Base-by-base conservation (phyloP, 1,284 basidiomycete species). In the Malassezia slooffiae region DNA sequence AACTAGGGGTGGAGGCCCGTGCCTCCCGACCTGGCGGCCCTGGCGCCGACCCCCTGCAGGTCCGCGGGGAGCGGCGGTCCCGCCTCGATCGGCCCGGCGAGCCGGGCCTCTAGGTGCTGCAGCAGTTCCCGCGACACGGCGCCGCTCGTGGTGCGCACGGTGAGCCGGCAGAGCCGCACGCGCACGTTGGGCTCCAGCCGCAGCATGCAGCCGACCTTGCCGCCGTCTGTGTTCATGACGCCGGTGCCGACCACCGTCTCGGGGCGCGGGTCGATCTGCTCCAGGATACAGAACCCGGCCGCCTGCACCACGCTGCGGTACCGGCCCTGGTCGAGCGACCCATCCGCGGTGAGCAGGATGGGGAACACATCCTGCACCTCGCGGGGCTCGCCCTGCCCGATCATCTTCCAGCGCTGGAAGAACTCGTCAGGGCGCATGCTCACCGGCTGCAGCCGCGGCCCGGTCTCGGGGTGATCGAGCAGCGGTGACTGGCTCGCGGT, bases 401-500 rank as follows among this genome's bases (percentile, higher is more conserved):
- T 95, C 60, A 95, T 74, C 71, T 88, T 88, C 93, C 93, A 99
- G 41, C 93, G 77, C 71, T 95, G 90, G 71, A 97, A 97, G 76
- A 97, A 97, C 57, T 91, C 85, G 0, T 77, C 74, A 47, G 79
- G 75, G 12, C 78, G 80, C 27, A 97, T 77, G 42, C 81, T 82
- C 43, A 95, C 88, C 4, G 41, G 41, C 10, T 32, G 20, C 41
- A 43, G n/a, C n/a, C n/a, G n/a, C n/a, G n/a, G n/a, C n/a, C n/a
- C n/a, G n/a, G n/a, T n/a, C n/a, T n/a, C n/a, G n/a, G n/a, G n/a
- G n/a, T n/a, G n/a, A n/a, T 80, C 80, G 38, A 97, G 73, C n/a
- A 89, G 74, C 5, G 93, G 88, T 5, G 82, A 77, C 2, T n/a
- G n/a, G n/a, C n/a, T n/a, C n/a, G n/a, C n/a, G n/a, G n/a, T n/a